These are phyloP conservation scores for Cicer pinnatifidum DNA, from an alignment of 306 rosid genomes.

Conservation along the genomic window DNA sequence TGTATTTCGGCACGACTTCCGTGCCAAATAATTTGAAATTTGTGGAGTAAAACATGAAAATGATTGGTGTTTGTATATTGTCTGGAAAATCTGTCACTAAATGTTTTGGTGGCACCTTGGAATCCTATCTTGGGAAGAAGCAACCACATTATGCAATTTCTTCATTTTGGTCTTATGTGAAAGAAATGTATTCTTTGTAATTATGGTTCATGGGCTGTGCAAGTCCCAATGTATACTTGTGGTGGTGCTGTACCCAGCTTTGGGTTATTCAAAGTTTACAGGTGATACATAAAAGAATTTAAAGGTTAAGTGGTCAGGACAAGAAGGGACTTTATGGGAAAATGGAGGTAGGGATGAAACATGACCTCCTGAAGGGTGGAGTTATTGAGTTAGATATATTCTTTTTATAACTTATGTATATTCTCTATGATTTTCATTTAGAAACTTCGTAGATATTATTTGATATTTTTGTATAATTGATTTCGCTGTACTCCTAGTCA, in stretches of 20 bases:
- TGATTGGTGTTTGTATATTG: conserved; percentile 43
- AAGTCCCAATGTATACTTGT: conserved; percentile 40
- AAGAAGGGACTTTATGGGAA: conserved; percentile 29
- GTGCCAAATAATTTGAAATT: conserved; percentile 52
- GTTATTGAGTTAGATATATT: conserved; percentile 52
- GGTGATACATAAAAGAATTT: conserved; percentile 31
- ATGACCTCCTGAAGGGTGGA: conserved; percentile 43
- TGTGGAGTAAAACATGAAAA: conserved; percentile 31
- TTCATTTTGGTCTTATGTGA: conserved; percentile 38
- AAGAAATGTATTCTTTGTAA: conserved; percentile 52
- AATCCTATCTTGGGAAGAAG: conserved; percentile 42
- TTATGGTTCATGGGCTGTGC: conserved; percentile 44
- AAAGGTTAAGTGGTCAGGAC: conserved; percentile 40
- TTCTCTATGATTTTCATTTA: conserved; percentile 36
- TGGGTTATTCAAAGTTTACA: conserved; percentile 41
- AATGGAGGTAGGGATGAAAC: conserved; percentile 29
- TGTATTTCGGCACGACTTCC: conserved; percentile 54
- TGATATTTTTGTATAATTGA: conserved; percentile 43
- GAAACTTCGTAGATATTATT: conserved; percentile 37
- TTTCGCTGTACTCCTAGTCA: conserved; percentile 27
- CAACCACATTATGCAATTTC: conserved; percentile 40
- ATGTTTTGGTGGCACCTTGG: conserved; percentile 39
- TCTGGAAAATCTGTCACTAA: conserved; percentile 42
- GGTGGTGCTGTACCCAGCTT: conserved; percentile 44
- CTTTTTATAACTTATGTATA: conserved; percentile 51